Conservation (phyloP, 2,329 filamentous ascomycete genomes). For the Aspergillus sp. region DNA sequence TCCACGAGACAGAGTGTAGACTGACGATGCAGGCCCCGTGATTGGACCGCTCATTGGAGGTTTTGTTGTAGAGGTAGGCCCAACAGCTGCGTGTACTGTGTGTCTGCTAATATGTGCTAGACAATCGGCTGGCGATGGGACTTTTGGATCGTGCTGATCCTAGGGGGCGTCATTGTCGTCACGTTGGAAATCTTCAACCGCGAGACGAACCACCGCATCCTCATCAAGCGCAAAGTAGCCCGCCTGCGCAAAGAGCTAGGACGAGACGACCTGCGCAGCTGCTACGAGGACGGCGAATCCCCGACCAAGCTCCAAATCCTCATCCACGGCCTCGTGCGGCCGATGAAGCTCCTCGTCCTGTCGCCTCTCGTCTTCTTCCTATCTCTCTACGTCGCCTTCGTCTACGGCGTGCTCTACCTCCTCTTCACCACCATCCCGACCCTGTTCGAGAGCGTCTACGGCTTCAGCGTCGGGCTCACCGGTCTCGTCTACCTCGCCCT, state of each 20-base stretch:
- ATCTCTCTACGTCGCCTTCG: constrained; percentile 61
- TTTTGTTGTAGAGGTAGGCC: constrained; percentile 42
- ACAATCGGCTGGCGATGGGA: constrained; percentile 75
- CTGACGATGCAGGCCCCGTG: constrained; percentile 30
- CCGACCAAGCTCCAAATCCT: not conserved
- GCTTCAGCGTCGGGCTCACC: constrained; percentile 68
- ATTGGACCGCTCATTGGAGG: constrained; percentile 52
- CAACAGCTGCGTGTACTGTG: too few species aligned
- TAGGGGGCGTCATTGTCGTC: constrained; percentile 59
- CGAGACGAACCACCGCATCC: constrained; percentile 72
- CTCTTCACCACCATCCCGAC: constrained; percentile 88
- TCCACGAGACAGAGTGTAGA: not conserved
- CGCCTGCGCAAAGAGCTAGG: constrained; percentile 57
- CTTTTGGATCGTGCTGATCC: constrained; percentile 76
- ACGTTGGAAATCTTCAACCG: constrained; percentile 56
- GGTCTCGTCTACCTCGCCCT: constrained; percentile 76
- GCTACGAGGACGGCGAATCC: not conserved
- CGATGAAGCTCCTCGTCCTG: constrained; percentile 24
- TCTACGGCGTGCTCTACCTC: constrained; percentile 81
- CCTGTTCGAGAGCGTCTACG: constrained; percentile 69
- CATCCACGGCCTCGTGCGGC: not conserved
- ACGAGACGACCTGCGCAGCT: not conserved
- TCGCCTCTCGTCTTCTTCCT: constrained; percentile 61
- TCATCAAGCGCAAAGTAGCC: constrained; percentile 64
- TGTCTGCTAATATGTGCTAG: too few species aligned